Conservation (phyloP, 2,329 filamentous ascomycete species). For the Plectosphaerella cucumerina region DNA sequence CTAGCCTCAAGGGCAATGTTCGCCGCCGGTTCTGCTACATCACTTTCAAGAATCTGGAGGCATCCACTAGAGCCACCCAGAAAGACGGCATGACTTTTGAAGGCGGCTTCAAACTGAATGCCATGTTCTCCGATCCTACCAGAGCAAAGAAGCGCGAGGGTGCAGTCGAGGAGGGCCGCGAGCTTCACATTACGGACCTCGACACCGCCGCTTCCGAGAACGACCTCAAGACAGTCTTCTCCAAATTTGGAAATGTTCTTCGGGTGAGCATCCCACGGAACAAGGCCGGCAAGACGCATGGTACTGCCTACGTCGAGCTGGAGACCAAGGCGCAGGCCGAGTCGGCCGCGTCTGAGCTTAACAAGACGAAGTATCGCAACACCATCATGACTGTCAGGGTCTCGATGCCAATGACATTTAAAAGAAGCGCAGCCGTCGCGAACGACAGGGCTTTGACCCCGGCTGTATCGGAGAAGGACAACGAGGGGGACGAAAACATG, state of each 20-base stretch:
- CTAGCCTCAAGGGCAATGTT: constrained; percentile 84
- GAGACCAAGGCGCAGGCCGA: constrained; percentile 65
- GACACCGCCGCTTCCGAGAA: constrained; percentile 58
- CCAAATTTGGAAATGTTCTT: constrained; percentile 71
- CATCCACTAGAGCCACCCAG: constrained; percentile 66
- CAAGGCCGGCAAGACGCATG: constrained; percentile 64
- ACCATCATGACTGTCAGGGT: constrained; percentile 64
- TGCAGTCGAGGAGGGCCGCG: constrained; percentile 79
- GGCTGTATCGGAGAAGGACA: constrained; percentile 27
- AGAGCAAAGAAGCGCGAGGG: constrained; percentile 76
- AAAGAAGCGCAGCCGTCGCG: constrained; percentile 42
- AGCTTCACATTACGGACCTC: constrained; percentile 73
- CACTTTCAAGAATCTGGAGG: constrained; percentile 70
- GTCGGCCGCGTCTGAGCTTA: constrained; percentile 60
- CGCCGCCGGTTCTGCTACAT: constrained; percentile 94
- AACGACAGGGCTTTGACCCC: constrained; percentile 25
- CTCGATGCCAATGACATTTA: constrained; percentile 52
- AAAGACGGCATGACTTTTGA: constrained; percentile 70
- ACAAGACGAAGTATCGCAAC: constrained; percentile 66
- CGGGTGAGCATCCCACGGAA: constrained; percentile 67
- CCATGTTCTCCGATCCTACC: constrained; percentile 79
- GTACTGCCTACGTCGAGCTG: constrained; percentile 78
- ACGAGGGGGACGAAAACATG: constrained; percentile 35
- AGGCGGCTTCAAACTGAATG: constrained; percentile 63
- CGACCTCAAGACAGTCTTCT: constrained; percentile 68